Percentiles rank a stretch among this genome's conserved stretches.
phyloP scores from a whole-genome alignment of 2,329 filamentous ascomycete genomes.

The Penicillium nordicum region DNA sequence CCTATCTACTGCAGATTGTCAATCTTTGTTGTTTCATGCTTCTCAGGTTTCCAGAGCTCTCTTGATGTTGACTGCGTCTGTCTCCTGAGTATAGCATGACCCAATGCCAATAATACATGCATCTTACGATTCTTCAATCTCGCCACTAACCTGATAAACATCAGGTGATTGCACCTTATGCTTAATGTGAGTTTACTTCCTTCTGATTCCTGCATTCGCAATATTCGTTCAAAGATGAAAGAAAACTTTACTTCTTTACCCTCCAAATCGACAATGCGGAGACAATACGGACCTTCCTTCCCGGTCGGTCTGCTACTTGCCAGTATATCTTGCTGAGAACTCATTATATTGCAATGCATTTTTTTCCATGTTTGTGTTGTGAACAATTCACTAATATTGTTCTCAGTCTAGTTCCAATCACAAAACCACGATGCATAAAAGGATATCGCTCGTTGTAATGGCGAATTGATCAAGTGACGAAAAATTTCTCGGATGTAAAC shows the following conservation, averaged over 20 bases:
- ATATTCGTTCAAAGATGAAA: constrained; percentile 56
- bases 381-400: constrained; percentile 4
- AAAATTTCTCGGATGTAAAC: constrained; percentile 97
- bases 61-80: constrained; percentile 4
- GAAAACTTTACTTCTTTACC: constrained; percentile 60
- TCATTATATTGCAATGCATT: constrained; percentile 10
- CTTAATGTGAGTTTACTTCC: constrained; percentile 23
- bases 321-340: constrained; percentile 65
- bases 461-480: constrained; percentile 58
- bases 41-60: not conserved
- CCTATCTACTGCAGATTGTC: not conserved
- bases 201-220: constrained; percentile 8
- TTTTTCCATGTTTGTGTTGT: not conserved
- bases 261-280: constrained; percentile 67
- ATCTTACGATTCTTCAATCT: constrained; percentile 5
- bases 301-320: constrained; percentile 67
- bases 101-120: not conserved
- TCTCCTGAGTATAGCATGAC: constrained; percentile 3
- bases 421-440: not conserved
- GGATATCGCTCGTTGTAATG: constrained; percentile 5
- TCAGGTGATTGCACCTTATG: constrained; percentile 9
- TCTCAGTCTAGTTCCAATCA: not conserved
- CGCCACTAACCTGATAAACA: constrained; percentile 19
- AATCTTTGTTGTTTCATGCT: not conserved
- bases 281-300: constrained; percentile 58